Percentiles rank a stretch among this genome's conserved stretches.
phyloP scores from a whole-genome alignment of 352 stramenopile genomes.

The Phytophthora sp. region DNA sequence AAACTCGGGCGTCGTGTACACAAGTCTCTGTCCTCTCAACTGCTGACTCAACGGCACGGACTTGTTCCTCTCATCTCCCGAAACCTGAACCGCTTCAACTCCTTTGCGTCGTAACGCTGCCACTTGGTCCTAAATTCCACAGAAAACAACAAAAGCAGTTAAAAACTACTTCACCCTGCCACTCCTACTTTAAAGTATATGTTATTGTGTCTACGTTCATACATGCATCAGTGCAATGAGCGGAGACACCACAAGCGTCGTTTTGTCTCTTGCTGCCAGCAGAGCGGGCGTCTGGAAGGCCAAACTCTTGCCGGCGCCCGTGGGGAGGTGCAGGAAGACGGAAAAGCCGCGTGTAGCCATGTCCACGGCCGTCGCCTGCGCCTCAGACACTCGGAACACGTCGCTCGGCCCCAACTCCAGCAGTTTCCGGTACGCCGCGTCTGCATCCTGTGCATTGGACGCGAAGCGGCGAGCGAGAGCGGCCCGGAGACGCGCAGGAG shows the following conservation, averaged over 20 bases:
- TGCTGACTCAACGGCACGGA: conserved; percentile 37
- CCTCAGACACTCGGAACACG: conserved; percentile 37
- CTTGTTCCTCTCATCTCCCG: conserved; percentile 33
- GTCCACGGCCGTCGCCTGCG: conserved; percentile 51
- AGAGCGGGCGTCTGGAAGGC: conserved; percentile 80
- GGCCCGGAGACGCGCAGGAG: background rate
- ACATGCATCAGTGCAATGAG: conserved; percentile 82
- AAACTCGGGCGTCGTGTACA: conserved; percentile 88
- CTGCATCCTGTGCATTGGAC: conserved; percentile 3
- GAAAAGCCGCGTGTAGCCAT: conserved; percentile 57
- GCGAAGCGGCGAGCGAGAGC: conserved; percentile 5
- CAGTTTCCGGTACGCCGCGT: conserved; percentile 45
- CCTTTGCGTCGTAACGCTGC: conserved; percentile 63
- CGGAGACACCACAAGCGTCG: conserved; percentile 76
- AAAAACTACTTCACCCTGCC: background rate
- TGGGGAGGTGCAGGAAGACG: conserved; percentile 80
- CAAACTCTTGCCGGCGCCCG: conserved; percentile 80
- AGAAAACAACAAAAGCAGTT: conserved; percentile 3
- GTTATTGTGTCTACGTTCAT: conserved; percentile 6
- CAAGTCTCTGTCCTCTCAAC: conserved; percentile 49
- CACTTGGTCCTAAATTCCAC: conserved; percentile 65
- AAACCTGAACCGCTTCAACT: conserved; percentile 55
- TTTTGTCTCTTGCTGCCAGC: conserved; percentile 32
- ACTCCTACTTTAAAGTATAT: background rate
- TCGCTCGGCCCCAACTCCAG: conserved; percentile 33